Conservation (phyloP, 2,329 filamentous ascomycete species). For the Colletotrichum neosansevieriae region DNA sequence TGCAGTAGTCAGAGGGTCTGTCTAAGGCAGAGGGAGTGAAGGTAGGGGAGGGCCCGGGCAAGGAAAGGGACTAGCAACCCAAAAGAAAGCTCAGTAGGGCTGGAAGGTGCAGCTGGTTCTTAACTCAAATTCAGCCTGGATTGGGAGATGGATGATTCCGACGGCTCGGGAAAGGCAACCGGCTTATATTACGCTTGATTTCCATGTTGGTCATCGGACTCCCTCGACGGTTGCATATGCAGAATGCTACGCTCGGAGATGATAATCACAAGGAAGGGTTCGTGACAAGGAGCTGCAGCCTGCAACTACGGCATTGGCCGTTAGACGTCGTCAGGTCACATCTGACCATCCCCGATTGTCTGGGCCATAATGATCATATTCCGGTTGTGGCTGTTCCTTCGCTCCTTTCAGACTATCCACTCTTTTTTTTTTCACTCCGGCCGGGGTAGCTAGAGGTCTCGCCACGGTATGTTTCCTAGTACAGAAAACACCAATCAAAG, state of each 20-base stretch:
- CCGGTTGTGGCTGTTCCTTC: constrained; percentile 15
- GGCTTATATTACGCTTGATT: constrained; percentile 30
- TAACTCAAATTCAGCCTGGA: constrained; percentile 18
- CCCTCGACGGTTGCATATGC: constrained; percentile 22
- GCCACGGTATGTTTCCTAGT: constrained; percentile 9
- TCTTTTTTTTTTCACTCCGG: constrained; percentile 7
- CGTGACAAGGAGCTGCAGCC: constrained; percentile 1
- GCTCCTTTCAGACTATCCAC: constrained; percentile 7
- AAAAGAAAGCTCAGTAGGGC: constrained; percentile 22
- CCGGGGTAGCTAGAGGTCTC: constrained; percentile 17
- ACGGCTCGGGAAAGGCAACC: constrained; percentile 21
- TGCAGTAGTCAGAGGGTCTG: background rate
- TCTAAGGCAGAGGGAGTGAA: background rate
- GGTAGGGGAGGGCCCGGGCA: constrained; percentile 15
- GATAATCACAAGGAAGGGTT: constrained; percentile 26
- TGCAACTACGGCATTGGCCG: constrained; percentile 18
- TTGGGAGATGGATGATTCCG: constrained; percentile 1
- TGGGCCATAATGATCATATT: constrained; percentile 21
- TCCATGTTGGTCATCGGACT: background rate
- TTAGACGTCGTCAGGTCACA: constrained; percentile 32
- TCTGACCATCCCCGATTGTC: constrained; percentile 13
- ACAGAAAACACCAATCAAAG: background rate
- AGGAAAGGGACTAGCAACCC: background rate
- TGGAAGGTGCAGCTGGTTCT: constrained; percentile 22
- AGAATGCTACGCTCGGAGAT: constrained; percentile 24